Evolutionary conservation across 23 red algal species (phyloP).

Genomic region (Agarophyton chilense): DNA sequence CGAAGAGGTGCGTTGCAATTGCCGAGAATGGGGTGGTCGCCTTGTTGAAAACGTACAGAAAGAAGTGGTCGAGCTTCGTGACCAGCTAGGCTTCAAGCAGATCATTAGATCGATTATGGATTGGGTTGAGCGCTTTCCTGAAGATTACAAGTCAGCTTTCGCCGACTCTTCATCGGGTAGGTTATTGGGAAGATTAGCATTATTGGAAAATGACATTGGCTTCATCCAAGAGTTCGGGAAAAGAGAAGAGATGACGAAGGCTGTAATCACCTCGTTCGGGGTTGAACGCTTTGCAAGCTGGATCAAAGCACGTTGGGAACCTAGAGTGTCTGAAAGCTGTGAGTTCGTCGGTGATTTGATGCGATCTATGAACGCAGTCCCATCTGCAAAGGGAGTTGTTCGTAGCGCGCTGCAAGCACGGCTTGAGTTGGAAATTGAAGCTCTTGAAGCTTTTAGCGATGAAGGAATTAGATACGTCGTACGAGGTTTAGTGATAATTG

Average conservation of each 20-base stretch:
- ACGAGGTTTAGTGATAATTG: not conserved
- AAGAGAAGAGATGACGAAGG: not conserved
- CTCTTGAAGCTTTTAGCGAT: not conserved
- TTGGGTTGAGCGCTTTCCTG: slow-evolving; percentile 1
- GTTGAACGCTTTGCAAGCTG: slow-evolving; percentile 9
- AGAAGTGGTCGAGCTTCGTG: not conserved
- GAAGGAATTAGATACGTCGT: not conserved
- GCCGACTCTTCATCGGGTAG: not conserved
- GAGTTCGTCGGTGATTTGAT: not conserved
- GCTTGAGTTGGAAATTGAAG: slow-evolving; percentile 10
- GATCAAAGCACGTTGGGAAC: slow-evolving; percentile 24
- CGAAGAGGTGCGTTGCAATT: not conserved
- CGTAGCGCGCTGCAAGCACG: not conserved
- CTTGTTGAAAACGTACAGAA: not conserved
- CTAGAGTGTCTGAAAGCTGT: slow-evolving; percentile 5
- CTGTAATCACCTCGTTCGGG: not conserved
- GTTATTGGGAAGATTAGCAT: not conserved
- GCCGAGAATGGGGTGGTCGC: not conserved
- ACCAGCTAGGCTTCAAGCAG: not conserved
- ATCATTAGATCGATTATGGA: not conserved
- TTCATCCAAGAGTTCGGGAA: not conserved
- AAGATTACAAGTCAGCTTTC: slow-evolving; percentile 13
- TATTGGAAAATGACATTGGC: slow-evolving; percentile 17
- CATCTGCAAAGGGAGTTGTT: not conserved
- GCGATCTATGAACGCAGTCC: not conserved